Evolutionary conservation across 2,329 filamentous ascomycete genomes (phyloP).

Genomic region (Coniochaeta sp.): DNA sequence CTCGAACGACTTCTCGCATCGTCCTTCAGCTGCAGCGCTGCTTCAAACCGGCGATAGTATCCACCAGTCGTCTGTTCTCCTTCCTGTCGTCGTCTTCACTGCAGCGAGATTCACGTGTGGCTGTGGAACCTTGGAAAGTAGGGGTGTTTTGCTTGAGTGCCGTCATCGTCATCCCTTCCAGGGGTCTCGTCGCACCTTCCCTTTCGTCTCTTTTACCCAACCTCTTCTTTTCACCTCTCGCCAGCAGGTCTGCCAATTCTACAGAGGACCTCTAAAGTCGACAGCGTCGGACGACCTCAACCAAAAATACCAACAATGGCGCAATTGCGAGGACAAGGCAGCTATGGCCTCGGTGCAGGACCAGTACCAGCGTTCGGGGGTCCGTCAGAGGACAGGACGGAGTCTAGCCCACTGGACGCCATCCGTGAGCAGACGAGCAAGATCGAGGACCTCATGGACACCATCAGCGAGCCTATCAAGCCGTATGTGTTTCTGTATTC

Average conservation of each 20-base stretch:
- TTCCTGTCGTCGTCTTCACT: not conserved
- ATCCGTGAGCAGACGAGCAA: conserved; percentile 95
- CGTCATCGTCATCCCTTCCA: conserved; percentile 2
- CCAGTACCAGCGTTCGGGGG: conserved; percentile 60
- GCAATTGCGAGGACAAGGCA: conserved; percentile 57
- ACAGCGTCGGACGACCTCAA: not conserved
- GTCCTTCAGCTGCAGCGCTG: not conserved
- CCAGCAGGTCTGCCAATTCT: conserved; percentile 1
- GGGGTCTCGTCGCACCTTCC: not conserved
- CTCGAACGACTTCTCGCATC: not conserved
- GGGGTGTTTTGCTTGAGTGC: not conserved
- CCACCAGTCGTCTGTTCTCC: not conserved
- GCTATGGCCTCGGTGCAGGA: conserved; percentile 70
- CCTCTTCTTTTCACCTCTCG: not conserved
- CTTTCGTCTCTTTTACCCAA: not conserved
- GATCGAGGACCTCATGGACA: conserved; percentile 91
- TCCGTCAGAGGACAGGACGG: conserved; percentile 51
- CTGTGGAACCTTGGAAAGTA: not conserved
- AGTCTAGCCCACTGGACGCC: conserved; percentile 74
- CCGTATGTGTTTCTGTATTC: conserved; percentile 56
- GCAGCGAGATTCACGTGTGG: not conserved
- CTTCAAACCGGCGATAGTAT: not conserved
- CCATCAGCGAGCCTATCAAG: conserved; percentile 81
- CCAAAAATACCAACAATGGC: conserved; percentile 24
- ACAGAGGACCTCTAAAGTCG: not conserved